A percentile compares a stretch with the other conserved stretches of the same genome.
Conservation (phyloP, 2,329 filamentous ascomycete genomes). For the Teratosphaeria epicoccoides region DNA sequence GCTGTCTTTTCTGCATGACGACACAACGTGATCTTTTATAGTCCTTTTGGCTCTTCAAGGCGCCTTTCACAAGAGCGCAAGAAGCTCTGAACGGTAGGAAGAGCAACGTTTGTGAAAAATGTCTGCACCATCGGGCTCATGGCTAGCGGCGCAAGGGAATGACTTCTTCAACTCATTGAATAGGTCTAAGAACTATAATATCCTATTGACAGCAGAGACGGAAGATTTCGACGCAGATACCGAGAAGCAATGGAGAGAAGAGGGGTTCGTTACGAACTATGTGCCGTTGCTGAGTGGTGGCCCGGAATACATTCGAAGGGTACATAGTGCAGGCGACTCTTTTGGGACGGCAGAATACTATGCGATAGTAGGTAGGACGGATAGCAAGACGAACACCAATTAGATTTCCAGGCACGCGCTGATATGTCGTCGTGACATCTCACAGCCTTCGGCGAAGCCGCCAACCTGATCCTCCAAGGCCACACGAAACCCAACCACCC, state of each 20-base stretch:
- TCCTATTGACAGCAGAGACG: conserved; percentile 43
- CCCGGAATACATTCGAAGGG: conserved; percentile 33
- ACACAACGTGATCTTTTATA: too few relatives aligned
- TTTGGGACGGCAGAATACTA: conserved; percentile 50
- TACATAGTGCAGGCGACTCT: conserved; percentile 44
- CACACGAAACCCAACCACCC: conserved; percentile 45
- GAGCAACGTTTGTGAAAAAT: background rate
- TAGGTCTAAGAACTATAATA: conserved; percentile 32
- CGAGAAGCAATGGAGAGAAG: conserved; percentile 45
- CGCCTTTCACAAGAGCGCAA: too few relatives aligned
- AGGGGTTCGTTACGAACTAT: conserved; percentile 51
- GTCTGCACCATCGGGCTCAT: background rate
- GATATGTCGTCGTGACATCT: background rate
- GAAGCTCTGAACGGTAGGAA: background rate
- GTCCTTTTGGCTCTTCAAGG: too few relatives aligned
- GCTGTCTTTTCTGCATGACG: background rate
- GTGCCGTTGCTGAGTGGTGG: conserved; percentile 43
- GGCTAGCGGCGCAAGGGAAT: conserved; percentile 12
- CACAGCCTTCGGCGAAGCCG: conserved; percentile 52
- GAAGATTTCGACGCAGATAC: conserved; percentile 47
- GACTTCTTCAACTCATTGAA: conserved; percentile 28
- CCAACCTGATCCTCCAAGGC: conserved; percentile 48
- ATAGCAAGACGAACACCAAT: background rate
- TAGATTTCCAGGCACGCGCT: background rate
- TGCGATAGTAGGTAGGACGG: conserved; percentile 48